Conservation (phyloP, 1,284 basidiomycete genomes). For the Irpex sp. region DNA sequence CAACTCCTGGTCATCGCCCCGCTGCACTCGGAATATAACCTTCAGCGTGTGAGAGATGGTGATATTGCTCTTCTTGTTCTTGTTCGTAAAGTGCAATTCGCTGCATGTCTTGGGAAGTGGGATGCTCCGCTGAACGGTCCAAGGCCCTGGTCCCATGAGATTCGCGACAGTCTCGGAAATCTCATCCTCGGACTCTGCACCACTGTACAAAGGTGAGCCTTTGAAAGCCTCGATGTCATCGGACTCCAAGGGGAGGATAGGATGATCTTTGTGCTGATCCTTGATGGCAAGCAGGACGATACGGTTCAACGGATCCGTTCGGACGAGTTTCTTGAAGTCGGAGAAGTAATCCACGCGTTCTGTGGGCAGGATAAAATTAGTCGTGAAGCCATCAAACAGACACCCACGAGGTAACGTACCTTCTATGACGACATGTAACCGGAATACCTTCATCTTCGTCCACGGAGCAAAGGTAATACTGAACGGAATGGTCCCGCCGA, state of each 20-base stretch:
- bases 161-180: slow-evolving; percentile 51
- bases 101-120: slow-evolving; percentile 54
- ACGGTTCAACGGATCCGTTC: slow-evolving; percentile 70
- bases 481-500: slow-evolving; percentile 83
- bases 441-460: slow-evolving; percentile 81
- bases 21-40: slow-evolving; percentile 82
- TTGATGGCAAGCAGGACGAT: slow-evolving; percentile 71
- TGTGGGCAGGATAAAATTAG: slow-evolving; percentile 24
- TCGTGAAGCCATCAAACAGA: background rate
- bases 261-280: slow-evolving; percentile 37
- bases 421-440: slow-evolving; percentile 79
- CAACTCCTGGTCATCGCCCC: slow-evolving; percentile 64
- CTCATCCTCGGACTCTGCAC: slow-evolving; percentile 43
- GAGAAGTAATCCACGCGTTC: slow-evolving; percentile 82
- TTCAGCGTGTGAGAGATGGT: slow-evolving; percentile 79
- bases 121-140: slow-evolving; percentile 59
- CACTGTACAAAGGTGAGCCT: slow-evolving; percentile 49
- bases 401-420: slow-evolving; percentile 39
- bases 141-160: slow-evolving; percentile 74
- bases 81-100: slow-evolving; percentile 76
- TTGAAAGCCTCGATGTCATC: slow-evolving; percentile 51
- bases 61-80: slow-evolving; percentile 81
- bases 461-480: slow-evolving; percentile 83
- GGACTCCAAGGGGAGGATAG: slow-evolving; percentile 66
- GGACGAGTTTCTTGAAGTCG: slow-evolving; percentile 65